A percentile compares a stretch with the other conserved stretches of the same genome.
Conservation (phyloP, 2,329 filamentous ascomycete species). For the Arthrobotrys sinensis region DNA sequence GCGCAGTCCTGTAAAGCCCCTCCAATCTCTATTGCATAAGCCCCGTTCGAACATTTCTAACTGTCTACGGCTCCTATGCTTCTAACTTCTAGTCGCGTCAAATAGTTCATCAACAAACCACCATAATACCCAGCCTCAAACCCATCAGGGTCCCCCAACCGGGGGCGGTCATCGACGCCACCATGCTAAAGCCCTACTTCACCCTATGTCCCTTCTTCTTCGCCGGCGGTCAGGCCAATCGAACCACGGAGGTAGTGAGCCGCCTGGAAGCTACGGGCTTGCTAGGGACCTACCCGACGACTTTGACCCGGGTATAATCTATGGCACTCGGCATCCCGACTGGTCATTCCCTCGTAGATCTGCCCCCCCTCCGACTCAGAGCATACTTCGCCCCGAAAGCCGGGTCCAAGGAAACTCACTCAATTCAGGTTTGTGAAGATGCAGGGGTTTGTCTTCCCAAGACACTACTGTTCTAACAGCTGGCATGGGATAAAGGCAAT, state of each 20-base stretch:
- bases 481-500: conserved; percentile 24
- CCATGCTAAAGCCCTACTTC: conserved; percentile 65
- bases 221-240: conserved; percentile 73
- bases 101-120: conserved; percentile 29
- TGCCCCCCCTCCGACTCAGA: conserved; percentile 70
- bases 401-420: conserved; percentile 7
- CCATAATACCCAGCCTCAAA: conserved; percentile 24
- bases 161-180: conserved; percentile 48
- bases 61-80: background rate
- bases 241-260: conserved; percentile 60
- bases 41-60: background rate
- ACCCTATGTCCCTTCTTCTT: conserved; percentile 72
- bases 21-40: background rate
- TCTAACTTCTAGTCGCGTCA: conserved; percentile 8
- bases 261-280: conserved; percentile 52
- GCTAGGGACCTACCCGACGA: conserved; percentile 68
- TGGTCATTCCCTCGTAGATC: conserved; percentile 74
- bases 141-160: conserved; percentile 7
- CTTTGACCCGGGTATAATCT: conserved; percentile 76
- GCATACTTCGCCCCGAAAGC: conserved; percentile 27
- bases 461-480: conserved; percentile 27
- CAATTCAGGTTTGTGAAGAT: conserved; percentile 40
- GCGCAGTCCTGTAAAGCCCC: conserved; percentile 30
- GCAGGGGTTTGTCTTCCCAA: background rate
- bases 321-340: conserved; percentile 72